Percentiles rank a stretch among this genome's conserved stretches.
phyloP scores from a whole-genome alignment of 1,284 basidiomycete genomes.

The Tausonia pullulans region DNA sequence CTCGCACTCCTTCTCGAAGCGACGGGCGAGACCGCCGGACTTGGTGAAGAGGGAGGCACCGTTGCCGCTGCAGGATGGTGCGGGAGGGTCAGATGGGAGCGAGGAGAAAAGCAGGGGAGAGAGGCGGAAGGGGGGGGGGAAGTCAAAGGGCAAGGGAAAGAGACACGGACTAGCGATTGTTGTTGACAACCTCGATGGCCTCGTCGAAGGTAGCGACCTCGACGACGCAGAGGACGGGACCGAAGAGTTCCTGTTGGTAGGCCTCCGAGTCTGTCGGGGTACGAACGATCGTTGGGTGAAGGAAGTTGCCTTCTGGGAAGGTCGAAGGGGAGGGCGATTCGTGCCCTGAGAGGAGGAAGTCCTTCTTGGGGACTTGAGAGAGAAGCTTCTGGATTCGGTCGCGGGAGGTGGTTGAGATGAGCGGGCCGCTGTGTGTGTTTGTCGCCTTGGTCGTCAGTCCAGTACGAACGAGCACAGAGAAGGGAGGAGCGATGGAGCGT shows the following conservation, averaged over 20 bases:
- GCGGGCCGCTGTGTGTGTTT: conserved; percentile 56
- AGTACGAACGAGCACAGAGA: background rate
- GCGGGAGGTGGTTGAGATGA: conserved; percentile 84
- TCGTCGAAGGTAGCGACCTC: conserved; percentile 79
- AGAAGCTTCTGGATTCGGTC: conserved; percentile 67
- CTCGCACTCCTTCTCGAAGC: conserved; percentile 81
- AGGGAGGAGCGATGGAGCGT: conserved; percentile 25
- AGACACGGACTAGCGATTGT: conserved; percentile 57
- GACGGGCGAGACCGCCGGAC: conserved; percentile 87
- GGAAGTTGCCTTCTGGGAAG: conserved; percentile 87
- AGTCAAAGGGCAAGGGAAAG: background rate
- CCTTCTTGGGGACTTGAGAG: too few relatives aligned
- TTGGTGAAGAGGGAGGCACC: conserved; percentile 96
- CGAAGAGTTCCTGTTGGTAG: conserved; percentile 94
- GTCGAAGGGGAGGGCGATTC: conserved; percentile 53
- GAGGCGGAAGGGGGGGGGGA: background rate
- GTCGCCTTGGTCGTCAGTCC: conserved; percentile 9
- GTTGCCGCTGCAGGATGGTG: conserved; percentile 44
- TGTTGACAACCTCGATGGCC: conserved; percentile 79
- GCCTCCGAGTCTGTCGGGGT: conserved; percentile 71
- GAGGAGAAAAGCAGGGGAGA: background rate
- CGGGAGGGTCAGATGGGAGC: background rate
- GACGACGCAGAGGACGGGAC: conserved; percentile 74
- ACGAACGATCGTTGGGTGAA: conserved; percentile 86
- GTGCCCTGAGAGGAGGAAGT: too few relatives aligned